Evolutionary conservation across 148 eudicot genomes (phyloP).

Genomic region (Heliosperma pusillum): DNA sequence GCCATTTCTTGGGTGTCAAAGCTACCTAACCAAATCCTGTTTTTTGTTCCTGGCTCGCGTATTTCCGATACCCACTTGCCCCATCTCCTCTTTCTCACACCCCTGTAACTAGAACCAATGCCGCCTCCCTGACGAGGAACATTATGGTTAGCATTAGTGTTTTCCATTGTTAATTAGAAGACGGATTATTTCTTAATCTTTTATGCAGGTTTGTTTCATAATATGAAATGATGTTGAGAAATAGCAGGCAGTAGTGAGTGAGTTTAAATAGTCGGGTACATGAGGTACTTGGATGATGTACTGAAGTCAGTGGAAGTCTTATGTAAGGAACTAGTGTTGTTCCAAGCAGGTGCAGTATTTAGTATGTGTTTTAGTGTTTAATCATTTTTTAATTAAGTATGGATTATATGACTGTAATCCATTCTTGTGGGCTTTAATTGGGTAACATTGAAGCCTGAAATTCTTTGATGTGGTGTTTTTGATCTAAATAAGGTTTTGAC

Average conservation of each 20-base stretch:
- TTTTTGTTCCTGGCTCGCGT: slow-evolving; percentile 59
- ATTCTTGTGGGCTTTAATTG: slow-evolving; percentile 20
- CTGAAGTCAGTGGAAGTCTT: slow-evolving; percentile 12
- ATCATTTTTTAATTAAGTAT: not conserved
- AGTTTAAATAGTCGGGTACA: slow-evolving; percentile 12
- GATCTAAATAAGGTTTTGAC: not conserved
- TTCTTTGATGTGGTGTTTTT: not conserved
- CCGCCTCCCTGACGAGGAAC: slow-evolving; percentile 23
- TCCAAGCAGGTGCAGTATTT: slow-evolving; percentile 23
- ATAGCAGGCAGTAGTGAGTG: not conserved
- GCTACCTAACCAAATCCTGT: slow-evolving; percentile 63
- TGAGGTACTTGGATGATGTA: slow-evolving; percentile 13
- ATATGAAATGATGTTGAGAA: not conserved
- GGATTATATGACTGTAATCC: slow-evolving; percentile 27
- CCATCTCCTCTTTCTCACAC: slow-evolving; percentile 64
- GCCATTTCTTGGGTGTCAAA: slow-evolving; percentile 68
- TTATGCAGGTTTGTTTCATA: not conserved
- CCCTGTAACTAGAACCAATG: slow-evolving; percentile 37
- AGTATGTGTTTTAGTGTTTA: not conserved
- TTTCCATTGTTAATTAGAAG: slow-evolving; percentile 5
- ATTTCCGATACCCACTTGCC: slow-evolving; percentile 78
- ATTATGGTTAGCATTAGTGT: not conserved
- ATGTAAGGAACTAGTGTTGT: slow-evolving; percentile 23
- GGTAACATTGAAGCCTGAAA: not conserved
- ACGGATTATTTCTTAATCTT: no score